Percentiles rank a stretch among this genome's conserved stretches.
phyloP scores from a whole-genome alignment of 163 green algal genomes.

The Chlamydomonas reinhardtii region DNA sequence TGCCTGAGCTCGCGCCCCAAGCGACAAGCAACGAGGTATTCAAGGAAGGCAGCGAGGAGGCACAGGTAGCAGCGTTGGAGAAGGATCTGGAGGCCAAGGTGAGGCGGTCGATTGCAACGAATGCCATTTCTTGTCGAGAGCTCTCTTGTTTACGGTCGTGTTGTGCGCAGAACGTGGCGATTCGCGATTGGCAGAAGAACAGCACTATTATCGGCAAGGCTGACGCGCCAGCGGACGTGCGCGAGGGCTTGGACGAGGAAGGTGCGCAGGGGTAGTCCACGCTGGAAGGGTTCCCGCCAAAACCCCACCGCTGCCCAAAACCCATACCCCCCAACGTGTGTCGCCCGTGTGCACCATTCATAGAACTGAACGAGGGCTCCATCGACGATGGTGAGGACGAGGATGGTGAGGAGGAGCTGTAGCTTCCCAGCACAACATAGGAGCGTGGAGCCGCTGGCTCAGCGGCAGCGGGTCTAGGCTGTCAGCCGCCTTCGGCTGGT shows the following conservation, averaged over 20 bases:
- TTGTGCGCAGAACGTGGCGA: constrained; percentile 23
- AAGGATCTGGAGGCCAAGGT: constrained; percentile 52
- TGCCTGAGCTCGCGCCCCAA: constrained; percentile 45
- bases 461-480: no score
- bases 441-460: no score
- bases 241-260: constrained; percentile 26
- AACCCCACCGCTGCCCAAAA: no score
- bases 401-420: constrained; percentile 39
- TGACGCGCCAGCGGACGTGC: constrained; percentile 11
- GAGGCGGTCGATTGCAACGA: neutral
- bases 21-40: constrained; percentile 53
- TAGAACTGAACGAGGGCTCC: constrained; percentile 11
- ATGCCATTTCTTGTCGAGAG: neutral
- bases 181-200: constrained; percentile 41
- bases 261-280: neutral
- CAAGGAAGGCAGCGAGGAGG: constrained; percentile 52
- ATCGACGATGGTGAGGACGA: constrained; percentile 24
- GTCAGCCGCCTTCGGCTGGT: no score
- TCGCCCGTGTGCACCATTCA: neutral
- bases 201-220: constrained; percentile 23
- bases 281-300: no score
- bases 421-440: neutral
- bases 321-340: neutral
- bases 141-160: no score
- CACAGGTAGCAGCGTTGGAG: constrained; percentile 41